phyloP scores from a whole-genome alignment of 2,329 filamentous ascomycete genomes.

The Colletotrichum cereale region DNA sequence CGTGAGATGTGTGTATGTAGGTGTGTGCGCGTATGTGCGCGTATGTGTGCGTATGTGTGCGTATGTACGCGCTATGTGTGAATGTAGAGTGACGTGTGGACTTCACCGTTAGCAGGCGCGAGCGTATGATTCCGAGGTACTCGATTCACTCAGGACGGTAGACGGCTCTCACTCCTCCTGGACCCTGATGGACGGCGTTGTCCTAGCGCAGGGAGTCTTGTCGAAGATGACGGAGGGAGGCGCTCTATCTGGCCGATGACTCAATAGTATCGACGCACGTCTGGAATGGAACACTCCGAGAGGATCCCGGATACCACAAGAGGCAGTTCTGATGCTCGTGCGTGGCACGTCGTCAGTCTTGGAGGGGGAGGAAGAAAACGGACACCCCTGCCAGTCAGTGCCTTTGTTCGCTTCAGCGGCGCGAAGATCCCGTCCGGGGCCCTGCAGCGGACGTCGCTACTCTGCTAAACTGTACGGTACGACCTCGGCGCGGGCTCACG shows the following conservation, averaged over 20 bases:
- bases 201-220: not conserved
- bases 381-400: conserved; percentile 8
- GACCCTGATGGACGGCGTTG: conserved; percentile 21
- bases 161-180: not conserved
- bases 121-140: conserved; percentile 17
- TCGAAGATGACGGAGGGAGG: conserved; percentile 5
- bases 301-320: not conserved
- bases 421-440: conserved; percentile 20
- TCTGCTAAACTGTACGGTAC: not conserved
- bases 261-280: conserved; percentile 19
- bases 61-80: not conserved
- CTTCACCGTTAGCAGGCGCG: not conserved
- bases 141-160: conserved; percentile 14
- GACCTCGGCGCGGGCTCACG: conserved; percentile 12
- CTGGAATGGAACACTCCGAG: not conserved
- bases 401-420: conserved; percentile 17
- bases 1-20: not conserved
- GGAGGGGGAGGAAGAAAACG: not conserved
- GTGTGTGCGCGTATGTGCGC: not conserved
- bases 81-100: conserved; percentile 10
- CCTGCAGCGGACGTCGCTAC: not conserved
- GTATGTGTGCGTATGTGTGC: not conserved
- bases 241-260: conserved; percentile 22
- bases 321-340: conserved; percentile 4
- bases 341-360: not conserved